Base-by-base conservation (phyloP, 257 asterid genomes). In the Fraxinus excelsior region DNA sequence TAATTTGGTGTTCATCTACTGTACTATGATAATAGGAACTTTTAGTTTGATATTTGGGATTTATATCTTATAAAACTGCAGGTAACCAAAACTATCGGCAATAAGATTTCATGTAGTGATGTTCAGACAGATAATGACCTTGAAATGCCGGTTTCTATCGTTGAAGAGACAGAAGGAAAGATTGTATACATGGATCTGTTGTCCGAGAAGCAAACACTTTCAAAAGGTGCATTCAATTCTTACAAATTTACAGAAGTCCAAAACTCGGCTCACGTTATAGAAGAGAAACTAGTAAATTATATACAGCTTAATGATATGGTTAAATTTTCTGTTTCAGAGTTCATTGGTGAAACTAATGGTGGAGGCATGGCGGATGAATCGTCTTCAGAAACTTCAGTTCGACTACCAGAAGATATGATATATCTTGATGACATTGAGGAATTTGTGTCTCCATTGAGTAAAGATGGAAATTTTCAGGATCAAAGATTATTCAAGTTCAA, bases 341-440 rank as follows among this genome's bases (percentile, higher is more conserved):
- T 34, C 38, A 29, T 66, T 46, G 42, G 70, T 11, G 46, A 37
- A 3, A 56, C 32, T 31, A n/a, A 0, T 29, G 53, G 38, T 7
- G 42, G 40, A 35, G 40, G 10, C 40, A 35, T 35, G 40, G 40
- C 13, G 32, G 64, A 18, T 21, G 86, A 83, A n/a, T 84, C 90
- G 6, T 83, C 83, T 26, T 78, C 94, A 35, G 89, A 82, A 75
- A 76, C 73, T 76, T 80, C 82, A 51, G 60, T 62, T 69, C 67
- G 44, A 23, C 56, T 78, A 60, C 87, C 85, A 0, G 79, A 90
- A 66, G 91, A 93, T 69, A 84, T 87, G 58, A 74, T 84, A 26
- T 85, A 85, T 68, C 80, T 90, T 6, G 97, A 89, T 71, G 96
- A 90, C 85, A 87, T 94, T 46, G 88, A 88, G 75, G 98, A 92